These are phyloP conservation scores for Coemansia sp. DNA, from an alignment of 192 early-diverging fungal species.

Conservation along the genomic window DNA sequence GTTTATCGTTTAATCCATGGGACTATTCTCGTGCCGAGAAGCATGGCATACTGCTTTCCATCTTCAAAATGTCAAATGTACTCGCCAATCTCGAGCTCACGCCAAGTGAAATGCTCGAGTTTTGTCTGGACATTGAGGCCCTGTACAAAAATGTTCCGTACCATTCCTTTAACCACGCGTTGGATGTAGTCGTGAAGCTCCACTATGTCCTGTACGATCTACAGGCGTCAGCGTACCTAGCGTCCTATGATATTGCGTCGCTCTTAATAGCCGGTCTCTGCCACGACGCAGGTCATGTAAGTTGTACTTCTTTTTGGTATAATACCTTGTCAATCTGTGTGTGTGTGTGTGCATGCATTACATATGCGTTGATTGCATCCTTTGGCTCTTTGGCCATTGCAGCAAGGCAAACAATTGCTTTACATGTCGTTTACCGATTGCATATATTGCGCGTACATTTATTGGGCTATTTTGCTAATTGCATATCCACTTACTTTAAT, in stretches of 20 bases:
- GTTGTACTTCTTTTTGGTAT: constrained; percentile 25
- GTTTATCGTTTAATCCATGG: constrained; percentile 61
- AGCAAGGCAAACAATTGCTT: not conserved
- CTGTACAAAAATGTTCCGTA: constrained; percentile 87
- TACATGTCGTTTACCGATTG: not conserved
- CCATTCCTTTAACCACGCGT: constrained; percentile 89
- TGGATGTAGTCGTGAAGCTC: constrained; percentile 83
- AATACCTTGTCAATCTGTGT: not conserved
- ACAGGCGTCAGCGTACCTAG: constrained; percentile 64
- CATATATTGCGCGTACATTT: constrained; percentile 1
- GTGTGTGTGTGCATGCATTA: constrained; percentile 5
- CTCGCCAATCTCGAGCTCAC: constrained; percentile 59
- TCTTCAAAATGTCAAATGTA: constrained; percentile 68
- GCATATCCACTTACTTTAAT: not conserved
- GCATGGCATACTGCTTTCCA: constrained; percentile 79
- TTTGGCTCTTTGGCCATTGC: not conserved
- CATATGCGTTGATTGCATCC: not conserved
- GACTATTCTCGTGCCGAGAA: constrained; percentile 68
- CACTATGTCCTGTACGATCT: constrained; percentile 74
- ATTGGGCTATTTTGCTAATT: not conserved
- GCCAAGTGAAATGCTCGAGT: constrained; percentile 71
- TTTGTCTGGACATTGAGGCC: constrained; percentile 76
- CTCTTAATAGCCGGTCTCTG: constrained; percentile 82
- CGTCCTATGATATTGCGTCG: constrained; percentile 67
- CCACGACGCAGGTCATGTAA: constrained; percentile 83